These are phyloP conservation scores for Paramecium octaurelia DNA, from an alignment of 73 alveolate species.

Conservation along the genomic window DNA sequence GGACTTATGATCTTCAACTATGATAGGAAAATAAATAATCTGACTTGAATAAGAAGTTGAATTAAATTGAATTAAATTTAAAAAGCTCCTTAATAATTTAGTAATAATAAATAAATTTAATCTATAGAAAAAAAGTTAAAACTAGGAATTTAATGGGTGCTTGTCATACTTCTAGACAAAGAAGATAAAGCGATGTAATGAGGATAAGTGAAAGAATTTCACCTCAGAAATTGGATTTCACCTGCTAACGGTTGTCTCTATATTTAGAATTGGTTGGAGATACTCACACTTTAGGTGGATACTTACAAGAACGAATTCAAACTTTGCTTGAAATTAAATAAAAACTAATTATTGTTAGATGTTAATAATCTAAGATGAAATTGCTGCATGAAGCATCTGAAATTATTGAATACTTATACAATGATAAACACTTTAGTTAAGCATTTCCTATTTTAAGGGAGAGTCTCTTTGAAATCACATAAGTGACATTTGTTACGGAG, in stretches of 20 bases:
- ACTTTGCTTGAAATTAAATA: background rate
- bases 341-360: background rate
- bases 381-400: background rate
- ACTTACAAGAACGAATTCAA: background rate
- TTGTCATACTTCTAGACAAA: background rate
- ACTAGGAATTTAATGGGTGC: background rate
- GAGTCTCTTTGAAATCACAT: background rate
- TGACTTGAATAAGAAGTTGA: background rate
- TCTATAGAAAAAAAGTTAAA: background rate
- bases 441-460: slow-evolving; percentile 46
- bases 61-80: background rate
- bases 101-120: background rate
- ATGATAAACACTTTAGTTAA: slow-evolving; percentile 4
- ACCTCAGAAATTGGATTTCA: background rate
- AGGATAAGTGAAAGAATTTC: background rate
- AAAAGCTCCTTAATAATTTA: background rate
- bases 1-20: no score
- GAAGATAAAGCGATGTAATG: background rate
- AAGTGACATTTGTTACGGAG: background rate
- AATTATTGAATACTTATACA: slow-evolving; percentile 1
- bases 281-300: background rate
- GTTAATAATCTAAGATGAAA: background rate
- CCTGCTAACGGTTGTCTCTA: background rate
- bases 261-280: slow-evolving; percentile 7
- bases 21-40: background rate